Evolutionary conservation across 345 rosid genomes (phyloP), one percentile per base, ranked within the genome.

Genomic region (Linum tenue): DNA sequence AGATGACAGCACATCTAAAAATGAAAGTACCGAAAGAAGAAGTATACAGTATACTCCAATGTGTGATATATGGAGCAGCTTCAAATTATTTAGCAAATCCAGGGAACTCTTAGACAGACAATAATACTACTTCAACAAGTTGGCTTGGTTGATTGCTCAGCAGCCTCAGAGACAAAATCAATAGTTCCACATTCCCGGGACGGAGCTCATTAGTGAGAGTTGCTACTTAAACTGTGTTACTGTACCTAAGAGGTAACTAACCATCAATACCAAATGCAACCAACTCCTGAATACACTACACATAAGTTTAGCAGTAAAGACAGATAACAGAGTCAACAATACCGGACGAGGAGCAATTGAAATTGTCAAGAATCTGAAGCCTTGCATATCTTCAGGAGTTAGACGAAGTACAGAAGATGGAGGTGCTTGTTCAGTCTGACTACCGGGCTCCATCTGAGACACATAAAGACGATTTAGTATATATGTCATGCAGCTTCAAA

Each of bases 381-480:
- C 92, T 48, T 0, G 79, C 96, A 88, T 80, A 69, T 90, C 95
- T 67, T 86, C 83, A 17, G 95, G 97, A 66, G 75, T 81, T 76
- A 94, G 82, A 72, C 64, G 62, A 79, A 94, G 79, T 59, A 90
- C 80, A 59, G 91, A 85, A 74, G 99, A 88, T 68, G 99, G 99
- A 79, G 99, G 95, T 9, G 95, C 88, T 81, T 94, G 99, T 83
- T 94, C 99, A 5, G 99, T 94, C 79, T 94, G 95, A 82, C 97
- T 86, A 56, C 99, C 99, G 60, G 99, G 99, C 80, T 94, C 97
- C 36, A 85, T 75, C 99, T 94, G 80, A 71, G 44, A 74, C 74
- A 64, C 14, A 77, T 41, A 67, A 48, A 70, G 60, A 58, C 69
- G 3, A 64, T 60, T 42, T 55, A 67, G 56, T 37, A 43, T 36